Evolutionary conservation across 2,329 filamentous ascomycete genomes (phyloP).

Genomic region (Fonsecaea multimorphosa): DNA sequence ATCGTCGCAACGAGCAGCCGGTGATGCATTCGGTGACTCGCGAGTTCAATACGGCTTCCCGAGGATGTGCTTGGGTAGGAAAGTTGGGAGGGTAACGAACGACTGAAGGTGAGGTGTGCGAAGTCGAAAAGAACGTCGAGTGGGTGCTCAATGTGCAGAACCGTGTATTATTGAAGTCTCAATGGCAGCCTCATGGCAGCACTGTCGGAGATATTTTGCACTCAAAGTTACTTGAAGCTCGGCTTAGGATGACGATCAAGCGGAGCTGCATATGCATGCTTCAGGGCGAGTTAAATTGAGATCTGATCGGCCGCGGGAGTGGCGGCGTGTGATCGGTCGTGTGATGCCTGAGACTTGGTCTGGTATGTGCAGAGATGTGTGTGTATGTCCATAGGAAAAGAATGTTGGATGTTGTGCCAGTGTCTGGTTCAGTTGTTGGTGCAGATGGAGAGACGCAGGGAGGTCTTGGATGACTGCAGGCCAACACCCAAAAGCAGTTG

Average conservation of each 20-base stretch:
- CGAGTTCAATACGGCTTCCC: not conserved
- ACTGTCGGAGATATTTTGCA: constrained; percentile 3
- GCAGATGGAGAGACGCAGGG: not conserved
- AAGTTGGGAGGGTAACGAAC: constrained; percentile 30
- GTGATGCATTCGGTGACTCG: constrained; percentile 12
- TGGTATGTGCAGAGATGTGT: constrained; percentile 16
- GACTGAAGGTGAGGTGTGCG: constrained; percentile 35
- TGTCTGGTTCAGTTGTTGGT: not conserved
- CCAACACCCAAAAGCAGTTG: not conserved
- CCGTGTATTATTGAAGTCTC: constrained; percentile 7
- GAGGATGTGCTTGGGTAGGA: not conserved
- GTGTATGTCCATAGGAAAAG: constrained; percentile 9
- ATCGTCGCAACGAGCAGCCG: constrained; percentile 25
- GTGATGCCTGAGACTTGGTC: constrained; percentile 22
- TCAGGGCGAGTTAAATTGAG: constrained; percentile 40
- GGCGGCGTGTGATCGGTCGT: constrained; percentile 29
- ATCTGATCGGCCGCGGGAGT: constrained; percentile 23
- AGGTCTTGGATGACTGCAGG: not conserved
- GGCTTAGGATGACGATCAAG: constrained; percentile 24
- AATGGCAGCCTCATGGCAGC: constrained; percentile 24
- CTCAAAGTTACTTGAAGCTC: constrained; percentile 8
- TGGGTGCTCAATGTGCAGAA: constrained; percentile 9
- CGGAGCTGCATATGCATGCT: constrained; percentile 38
- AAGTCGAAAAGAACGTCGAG: not conserved
- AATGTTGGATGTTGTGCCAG: constrained; percentile 24